These are phyloP conservation scores for Blastomyces gilchristii DNA, from an alignment of 2,329 filamentous ascomycete species.

Conservation along the genomic window DNA sequence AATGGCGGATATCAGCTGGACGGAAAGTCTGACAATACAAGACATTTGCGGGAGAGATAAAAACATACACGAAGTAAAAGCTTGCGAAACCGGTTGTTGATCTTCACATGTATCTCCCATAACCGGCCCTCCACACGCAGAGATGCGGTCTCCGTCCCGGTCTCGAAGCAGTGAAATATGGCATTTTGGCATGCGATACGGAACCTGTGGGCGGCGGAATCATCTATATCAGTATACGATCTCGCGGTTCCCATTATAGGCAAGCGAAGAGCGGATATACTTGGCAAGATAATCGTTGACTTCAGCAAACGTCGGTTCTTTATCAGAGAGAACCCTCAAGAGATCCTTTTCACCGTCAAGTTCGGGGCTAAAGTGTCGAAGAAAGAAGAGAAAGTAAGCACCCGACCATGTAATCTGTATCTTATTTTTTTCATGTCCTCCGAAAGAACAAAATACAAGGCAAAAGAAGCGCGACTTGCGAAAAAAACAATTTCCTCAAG, in stretches of 20 bases:
- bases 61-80: constrained; percentile 47
- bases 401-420: not conserved
- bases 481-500: not conserved
- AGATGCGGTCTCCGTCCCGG: constrained; percentile 8
- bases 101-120: constrained; percentile 67
- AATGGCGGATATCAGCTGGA: constrained; percentile 8
- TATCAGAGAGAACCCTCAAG: constrained; percentile 38
- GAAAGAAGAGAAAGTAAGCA: not conserved
- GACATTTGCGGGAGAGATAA: constrained; percentile 12
- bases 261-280: constrained; percentile 21
- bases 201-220: constrained; percentile 45
- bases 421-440: not conserved
- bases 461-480: not conserved
- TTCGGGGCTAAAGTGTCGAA: constrained; percentile 25
- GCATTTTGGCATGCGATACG: constrained; percentile 61
- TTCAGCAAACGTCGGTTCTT: constrained; percentile 41
- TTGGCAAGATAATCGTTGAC: constrained; percentile 38
- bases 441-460: not conserved
- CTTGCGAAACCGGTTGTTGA: constrained; percentile 70
- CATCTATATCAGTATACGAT: constrained; percentile 1
- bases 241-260: not conserved
- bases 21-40: constrained; percentile 6
- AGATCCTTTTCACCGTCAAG: constrained; percentile 42
- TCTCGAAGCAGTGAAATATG: constrained; percentile 55
- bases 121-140: constrained; percentile 56